Evolutionary conservation across 352 stramenopile genomes (phyloP), one percentile per base, ranked within the genome.

Genomic region (Globisporangium nodosum): DNA sequence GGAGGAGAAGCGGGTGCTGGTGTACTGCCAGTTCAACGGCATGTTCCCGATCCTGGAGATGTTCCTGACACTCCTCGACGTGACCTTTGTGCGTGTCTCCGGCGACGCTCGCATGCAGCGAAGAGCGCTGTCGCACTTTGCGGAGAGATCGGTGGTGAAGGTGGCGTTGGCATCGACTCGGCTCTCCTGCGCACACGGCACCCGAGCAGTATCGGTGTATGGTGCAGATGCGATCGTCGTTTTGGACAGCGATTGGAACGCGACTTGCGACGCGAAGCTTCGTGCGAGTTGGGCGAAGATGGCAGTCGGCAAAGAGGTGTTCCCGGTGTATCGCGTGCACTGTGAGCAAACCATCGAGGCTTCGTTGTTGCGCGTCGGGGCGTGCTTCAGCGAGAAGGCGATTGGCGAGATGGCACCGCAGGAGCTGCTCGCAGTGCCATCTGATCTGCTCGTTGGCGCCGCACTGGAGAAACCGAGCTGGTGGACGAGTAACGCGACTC

Each of bases 201-300:
- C 58, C 7, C 80, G 70, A 9, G 72, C 81, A 4, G 70, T 78
- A 1, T 78, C 79, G 7, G 70, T 92, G 30, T 94, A 86, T 56
- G 85, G 85, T 13, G 77, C 73, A 0, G 81, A 94, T 20, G 79
- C 71, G n/a, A 81, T 94, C 21, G 55, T 94, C 33, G 83, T 94
- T 1, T 49, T 94, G 9, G 85, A 94, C 47, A 87, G 83, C 61
- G 85, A 94, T 46, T 94, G 85, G 85, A 88, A 88, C 35, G 69
- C 78, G 1, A 78, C 73, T 6, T 92, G 82, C 55, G 85, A 94
- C 45, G 83, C 85, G 13, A 94, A 94, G 47, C 61, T 94, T 51
- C 82, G 85, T 2, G 85, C 85, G 7, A 79, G 75, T 46, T 94
- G 82, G 82, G 83, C 83, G 6, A 85, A 85, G 63, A 72, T 87